These are phyloP conservation scores for Phyllosticta ampelicida DNA, from an alignment of 2,329 filamentous ascomycete genomes.

Conservation along the genomic window DNA sequence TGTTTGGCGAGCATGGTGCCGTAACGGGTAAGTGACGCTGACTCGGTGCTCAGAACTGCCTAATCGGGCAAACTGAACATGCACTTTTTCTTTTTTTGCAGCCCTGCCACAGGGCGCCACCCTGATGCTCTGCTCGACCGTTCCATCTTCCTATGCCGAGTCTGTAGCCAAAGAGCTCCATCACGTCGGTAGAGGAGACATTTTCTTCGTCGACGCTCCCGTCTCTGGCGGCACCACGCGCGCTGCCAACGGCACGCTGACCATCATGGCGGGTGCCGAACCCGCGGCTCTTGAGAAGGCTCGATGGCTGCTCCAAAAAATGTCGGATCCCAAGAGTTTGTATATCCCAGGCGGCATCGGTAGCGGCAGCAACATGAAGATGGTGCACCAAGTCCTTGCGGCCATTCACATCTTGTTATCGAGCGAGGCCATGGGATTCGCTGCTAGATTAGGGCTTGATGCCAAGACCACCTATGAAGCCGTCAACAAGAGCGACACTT, in stretches of 20 bases:
- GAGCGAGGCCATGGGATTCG: constrained; percentile 47
- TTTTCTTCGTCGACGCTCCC: constrained; percentile 59
- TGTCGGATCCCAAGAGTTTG: constrained; percentile 52
- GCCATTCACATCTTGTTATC: constrained; percentile 48
- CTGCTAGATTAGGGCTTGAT: constrained; percentile 42
- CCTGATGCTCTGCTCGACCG: constrained; percentile 60
- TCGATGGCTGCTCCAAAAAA: constrained; percentile 48
- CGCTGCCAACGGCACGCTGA: constrained; percentile 60
- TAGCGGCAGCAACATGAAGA: constrained; percentile 46
- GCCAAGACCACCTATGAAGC: constrained; percentile 39
- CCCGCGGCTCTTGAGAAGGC: constrained; percentile 47
- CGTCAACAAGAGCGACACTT: constrained; percentile 31
- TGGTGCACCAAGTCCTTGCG: constrained; percentile 48
- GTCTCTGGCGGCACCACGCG: constrained; percentile 61
- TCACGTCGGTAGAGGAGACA: constrained; percentile 47
- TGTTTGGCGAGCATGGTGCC: constrained; percentile 49
- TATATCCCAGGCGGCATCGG: constrained; percentile 44
- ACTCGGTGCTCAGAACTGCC: constrained; percentile 1
- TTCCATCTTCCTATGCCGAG: constrained; percentile 55
- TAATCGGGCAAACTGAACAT: constrained; percentile 18
- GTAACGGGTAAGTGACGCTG: constrained; percentile 27
- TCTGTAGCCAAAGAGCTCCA: constrained; percentile 48
- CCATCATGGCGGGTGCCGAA: constrained; percentile 60
- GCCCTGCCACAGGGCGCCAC: constrained; percentile 46
- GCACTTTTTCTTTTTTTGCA: background rate